Percentiles rank a stretch among this genome's conserved stretches.
Conservation (phyloP, 495 filamentous ascomycete genomes). For the Aspergillus cristatus region DNA sequence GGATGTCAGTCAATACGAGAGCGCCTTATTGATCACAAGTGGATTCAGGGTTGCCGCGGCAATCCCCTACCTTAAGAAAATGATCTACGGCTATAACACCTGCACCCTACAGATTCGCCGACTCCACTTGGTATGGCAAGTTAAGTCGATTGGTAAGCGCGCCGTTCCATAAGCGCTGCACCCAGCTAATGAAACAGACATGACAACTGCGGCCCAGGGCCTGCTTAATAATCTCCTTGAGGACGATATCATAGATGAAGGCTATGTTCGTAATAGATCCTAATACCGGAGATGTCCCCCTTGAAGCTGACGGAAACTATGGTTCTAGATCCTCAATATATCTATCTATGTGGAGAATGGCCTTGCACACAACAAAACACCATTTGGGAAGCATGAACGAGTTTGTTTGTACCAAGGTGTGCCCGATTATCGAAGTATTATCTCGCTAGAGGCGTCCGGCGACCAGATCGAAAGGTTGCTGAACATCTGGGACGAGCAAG, state of each 20-base stretch:
- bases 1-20: conserved; percentile 18
- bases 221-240: conserved; percentile 14
- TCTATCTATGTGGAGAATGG: conserved; percentile 13
- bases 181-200: too few species aligned
- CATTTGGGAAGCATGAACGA: conserved; percentile 9
- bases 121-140: conserved; percentile 26
- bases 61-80: conserved; percentile 23
- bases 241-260: conserved; percentile 15
- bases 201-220: conserved; percentile 3
- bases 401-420: conserved; percentile 10
- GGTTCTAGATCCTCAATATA: conserved; percentile 12
- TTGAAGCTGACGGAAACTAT: conserved; percentile 1
- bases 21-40: conserved; percentile 17
- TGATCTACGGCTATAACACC: conserved; percentile 22
- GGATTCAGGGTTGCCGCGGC: conserved; percentile 14
- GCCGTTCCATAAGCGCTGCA: too few species aligned
- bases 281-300: too few species aligned
- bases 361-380: conserved; percentile 6
- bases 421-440: conserved; percentile 11
- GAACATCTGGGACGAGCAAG: conserved; percentile 12
- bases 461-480: conserved; percentile 11
- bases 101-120: conserved; percentile 12
- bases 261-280: conserved; percentile 12
- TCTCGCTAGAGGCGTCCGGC: conserved; percentile 10
- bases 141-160: conserved; percentile 9